Evolutionary conservation across 441 rosid species (phyloP).

Genomic region (Gossypium armourianum): DNA sequence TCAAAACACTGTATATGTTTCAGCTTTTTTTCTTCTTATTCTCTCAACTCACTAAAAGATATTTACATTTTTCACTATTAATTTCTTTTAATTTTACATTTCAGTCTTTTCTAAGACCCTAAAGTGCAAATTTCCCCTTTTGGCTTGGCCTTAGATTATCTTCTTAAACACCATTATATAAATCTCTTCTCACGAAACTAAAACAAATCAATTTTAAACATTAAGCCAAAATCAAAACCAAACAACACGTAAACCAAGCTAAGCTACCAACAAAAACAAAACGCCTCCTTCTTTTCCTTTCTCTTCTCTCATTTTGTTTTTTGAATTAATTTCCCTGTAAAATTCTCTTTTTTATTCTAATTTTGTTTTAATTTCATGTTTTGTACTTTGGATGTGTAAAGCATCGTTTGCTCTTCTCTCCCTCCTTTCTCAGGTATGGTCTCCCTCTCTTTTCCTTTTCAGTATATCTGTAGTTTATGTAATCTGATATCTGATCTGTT

Average conservation of each 20-base stretch:
- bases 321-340: background rate
- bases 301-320: conserved; percentile 5
- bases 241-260: background rate
- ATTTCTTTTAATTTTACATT: no score
- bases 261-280: background rate
- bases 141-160: background rate
- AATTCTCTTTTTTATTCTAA: background rate
- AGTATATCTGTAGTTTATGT: background rate
- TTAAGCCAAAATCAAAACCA: background rate
- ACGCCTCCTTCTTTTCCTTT: background rate
- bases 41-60: no score
- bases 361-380: background rate
- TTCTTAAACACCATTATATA: background rate
- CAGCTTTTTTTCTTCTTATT: no score
- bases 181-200: background rate
- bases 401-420: conserved; percentile 24
- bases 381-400: conserved; percentile 34
- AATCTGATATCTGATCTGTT: conserved; percentile 28
- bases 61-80: background rate
- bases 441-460: background rate
- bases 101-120: background rate
- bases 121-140: background rate
- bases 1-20: no score
- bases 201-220: background rate
- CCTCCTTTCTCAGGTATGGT: conserved; percentile 25